A percentile compares a stretch with the other conserved stretches of the same genome.
Evolutionary conservation across 768 basidiomycete species (phyloP).

Genomic region (Dictyophora rubrovolvata): DNA sequence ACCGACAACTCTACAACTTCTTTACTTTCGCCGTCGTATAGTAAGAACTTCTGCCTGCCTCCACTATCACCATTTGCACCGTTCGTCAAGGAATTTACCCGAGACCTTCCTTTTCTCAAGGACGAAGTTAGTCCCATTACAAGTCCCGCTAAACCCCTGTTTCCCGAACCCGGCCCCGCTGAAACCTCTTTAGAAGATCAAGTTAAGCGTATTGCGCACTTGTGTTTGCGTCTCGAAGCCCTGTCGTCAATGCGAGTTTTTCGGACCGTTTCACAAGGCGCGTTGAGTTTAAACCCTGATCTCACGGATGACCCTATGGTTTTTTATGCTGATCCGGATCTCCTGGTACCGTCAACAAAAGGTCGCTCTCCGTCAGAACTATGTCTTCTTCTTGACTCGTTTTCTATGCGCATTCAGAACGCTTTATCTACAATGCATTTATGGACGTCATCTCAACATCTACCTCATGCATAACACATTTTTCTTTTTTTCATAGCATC

Average conservation of each 20-base stretch:
- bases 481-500: not conserved
- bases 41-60: not conserved
- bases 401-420: conserved; percentile 71
- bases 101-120: not conserved
- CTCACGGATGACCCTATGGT: conserved; percentile 22
- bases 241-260: conserved; percentile 56
- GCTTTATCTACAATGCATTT: conserved; percentile 28
- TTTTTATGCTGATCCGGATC: conserved; percentile 49
- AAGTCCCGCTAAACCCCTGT: not conserved
- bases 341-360: conserved; percentile 57
- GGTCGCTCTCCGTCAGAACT: conserved; percentile 67
- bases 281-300: conserved; percentile 15
- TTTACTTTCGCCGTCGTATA: not conserved
- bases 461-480: not conserved
- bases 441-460: not conserved
- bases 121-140: not conserved
- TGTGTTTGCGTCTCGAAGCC: conserved; percentile 75
- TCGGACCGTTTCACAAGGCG: conserved; percentile 24
- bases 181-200: conserved; percentile 35
- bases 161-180: not conserved
- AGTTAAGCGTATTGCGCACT: conserved; percentile 58
- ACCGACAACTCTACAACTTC: not conserved
- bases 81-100: conserved; percentile 24
- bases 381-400: conserved; percentile 62
- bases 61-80: conserved; percentile 12